phyloP scores from a whole-genome alignment of 2,329 filamentous ascomycete species.

The Xylariaceae sp. region DNA sequence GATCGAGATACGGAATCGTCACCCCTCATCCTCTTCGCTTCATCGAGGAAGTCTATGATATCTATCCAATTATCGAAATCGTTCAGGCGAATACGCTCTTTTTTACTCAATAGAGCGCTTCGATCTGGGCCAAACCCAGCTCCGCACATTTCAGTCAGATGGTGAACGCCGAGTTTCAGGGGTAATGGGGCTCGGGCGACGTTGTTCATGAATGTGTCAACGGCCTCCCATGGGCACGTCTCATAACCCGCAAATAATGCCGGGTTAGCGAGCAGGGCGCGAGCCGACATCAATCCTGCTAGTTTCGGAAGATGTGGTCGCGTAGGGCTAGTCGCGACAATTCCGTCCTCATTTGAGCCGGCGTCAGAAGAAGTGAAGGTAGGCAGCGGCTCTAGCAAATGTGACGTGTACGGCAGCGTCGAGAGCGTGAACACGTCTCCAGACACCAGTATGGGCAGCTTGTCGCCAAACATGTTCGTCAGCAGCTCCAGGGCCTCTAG shows the following conservation, averaged over 20 bases:
- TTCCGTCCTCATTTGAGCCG: not conserved
- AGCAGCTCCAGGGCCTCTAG: constrained; percentile 55
- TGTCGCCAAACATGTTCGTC: constrained; percentile 44
- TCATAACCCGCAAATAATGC: constrained; percentile 55
- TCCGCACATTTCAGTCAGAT: constrained; percentile 61
- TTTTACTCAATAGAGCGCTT: constrained; percentile 50
- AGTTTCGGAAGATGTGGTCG: constrained; percentile 42
- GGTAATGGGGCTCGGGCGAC: constrained; percentile 54
- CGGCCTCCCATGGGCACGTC: constrained; percentile 55
- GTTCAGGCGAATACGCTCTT: constrained; percentile 48
- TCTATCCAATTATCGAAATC: constrained; percentile 50
- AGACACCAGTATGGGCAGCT: constrained; percentile 61
- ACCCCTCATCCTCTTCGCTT: constrained; percentile 21
- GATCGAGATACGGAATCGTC: constrained; percentile 3
- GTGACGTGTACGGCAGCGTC: constrained; percentile 41
- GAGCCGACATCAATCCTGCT: constrained; percentile 63
- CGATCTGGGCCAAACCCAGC: constrained; percentile 52
- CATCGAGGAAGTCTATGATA: constrained; percentile 56
- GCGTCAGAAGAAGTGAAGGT: constrained; percentile 21
- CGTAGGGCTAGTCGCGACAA: constrained; percentile 10
- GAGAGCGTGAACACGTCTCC: constrained; percentile 60
- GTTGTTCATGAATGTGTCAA: constrained; percentile 57
- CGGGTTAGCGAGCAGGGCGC: constrained; percentile 62
- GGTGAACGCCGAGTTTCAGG: constrained; percentile 58
- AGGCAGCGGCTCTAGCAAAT: constrained; percentile 26